These are phyloP conservation scores for Vigna radiata DNA, from an alignment of 306 rosid species.

Conservation along the genomic window DNA sequence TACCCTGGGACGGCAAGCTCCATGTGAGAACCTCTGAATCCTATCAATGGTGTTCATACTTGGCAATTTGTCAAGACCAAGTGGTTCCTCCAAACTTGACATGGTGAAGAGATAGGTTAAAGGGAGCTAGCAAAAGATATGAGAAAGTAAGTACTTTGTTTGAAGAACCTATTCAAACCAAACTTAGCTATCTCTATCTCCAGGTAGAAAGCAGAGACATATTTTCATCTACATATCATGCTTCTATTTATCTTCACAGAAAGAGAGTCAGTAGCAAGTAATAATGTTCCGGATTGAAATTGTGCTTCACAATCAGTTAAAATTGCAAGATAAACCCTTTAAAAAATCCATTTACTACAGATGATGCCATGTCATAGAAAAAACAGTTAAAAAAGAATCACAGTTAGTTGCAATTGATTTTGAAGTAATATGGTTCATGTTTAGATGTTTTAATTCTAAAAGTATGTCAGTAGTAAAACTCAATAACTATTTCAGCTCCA, in stretches of 20 bases:
- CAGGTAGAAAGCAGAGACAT: not conserved
- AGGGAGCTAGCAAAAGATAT: slow-evolving; percentile 41
- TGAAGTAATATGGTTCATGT: too few relatives aligned
- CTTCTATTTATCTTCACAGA: not conserved
- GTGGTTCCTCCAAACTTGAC: slow-evolving; percentile 96
- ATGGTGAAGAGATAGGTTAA: slow-evolving; percentile 52
- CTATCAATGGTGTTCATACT: slow-evolving; percentile 81
- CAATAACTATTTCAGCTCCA: too few relatives aligned
- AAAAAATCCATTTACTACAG: not conserved
- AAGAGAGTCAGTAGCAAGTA: not conserved
- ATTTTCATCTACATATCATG: not conserved
- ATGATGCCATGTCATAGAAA: not conserved
- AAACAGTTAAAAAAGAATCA: not conserved
- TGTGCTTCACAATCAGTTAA: not conserved
- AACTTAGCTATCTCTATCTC: not conserved
- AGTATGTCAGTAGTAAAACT: too few relatives aligned
- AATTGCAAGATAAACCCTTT: not conserved
- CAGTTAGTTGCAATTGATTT: not conserved
- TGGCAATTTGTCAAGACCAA: slow-evolving; percentile 88
- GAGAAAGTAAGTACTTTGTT: slow-evolving; percentile 38
- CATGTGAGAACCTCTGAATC: slow-evolving; percentile 76
- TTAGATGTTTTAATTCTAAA: too few relatives aligned
- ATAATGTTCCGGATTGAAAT: not conserved
- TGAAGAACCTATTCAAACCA: not conserved
- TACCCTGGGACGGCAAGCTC: slow-evolving; percentile 76